Conservation (phyloP, 108 stramenopile genomes). For the Nitzschia inconspicua region DNA sequence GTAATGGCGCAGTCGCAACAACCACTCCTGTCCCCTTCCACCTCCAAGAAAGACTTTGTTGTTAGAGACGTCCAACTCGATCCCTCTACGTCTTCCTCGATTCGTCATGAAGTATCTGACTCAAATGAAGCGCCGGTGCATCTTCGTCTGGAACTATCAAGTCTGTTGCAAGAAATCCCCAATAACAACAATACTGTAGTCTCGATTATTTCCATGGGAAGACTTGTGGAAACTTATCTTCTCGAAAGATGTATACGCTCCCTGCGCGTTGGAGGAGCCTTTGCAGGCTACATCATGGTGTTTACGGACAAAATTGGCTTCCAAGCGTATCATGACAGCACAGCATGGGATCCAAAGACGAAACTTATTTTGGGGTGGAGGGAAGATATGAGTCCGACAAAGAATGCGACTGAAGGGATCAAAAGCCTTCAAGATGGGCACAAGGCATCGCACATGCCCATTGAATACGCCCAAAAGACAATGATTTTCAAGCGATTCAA, state of each 20-base stretch:
- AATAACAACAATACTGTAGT: no score
- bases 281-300: background rate
- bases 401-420: background rate
- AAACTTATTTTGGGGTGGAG: background rate
- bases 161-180: no score
- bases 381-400: background rate
- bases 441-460: background rate
- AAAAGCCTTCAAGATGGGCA: background rate
- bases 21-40: no score
- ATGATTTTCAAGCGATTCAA: conserved; percentile 15
- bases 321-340: background rate
- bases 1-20: no score
- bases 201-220: conserved; percentile 1
- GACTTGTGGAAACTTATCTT: background rate
- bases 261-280: background rate
- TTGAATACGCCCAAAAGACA: background rate
- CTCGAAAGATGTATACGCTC: conserved; percentile 7
- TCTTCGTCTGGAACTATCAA: no score
- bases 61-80: no score
- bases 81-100: no score
- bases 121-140: no score
- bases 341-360: background rate
- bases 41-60: no score
- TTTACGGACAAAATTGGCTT: conserved; percentile 2
- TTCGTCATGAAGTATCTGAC: no score